Evolutionary conservation across 192 early-diverging fungal genomes (phyloP).

Genomic region (Glomus cerebriforme): DNA sequence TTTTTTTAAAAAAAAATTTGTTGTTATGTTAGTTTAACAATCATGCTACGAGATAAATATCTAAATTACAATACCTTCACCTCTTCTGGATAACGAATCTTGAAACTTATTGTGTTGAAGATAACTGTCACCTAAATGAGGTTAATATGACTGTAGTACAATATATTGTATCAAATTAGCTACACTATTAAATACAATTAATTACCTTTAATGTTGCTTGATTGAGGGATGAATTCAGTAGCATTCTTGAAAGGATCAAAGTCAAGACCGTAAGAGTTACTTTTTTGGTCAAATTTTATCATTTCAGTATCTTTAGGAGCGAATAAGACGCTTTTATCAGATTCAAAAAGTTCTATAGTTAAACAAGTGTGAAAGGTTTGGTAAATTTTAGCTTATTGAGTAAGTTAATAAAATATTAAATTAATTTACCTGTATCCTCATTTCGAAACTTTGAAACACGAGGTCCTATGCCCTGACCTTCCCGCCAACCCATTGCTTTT

Average conservation of each 20-base stretch:
- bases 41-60: not conserved
- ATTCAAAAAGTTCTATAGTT: not conserved
- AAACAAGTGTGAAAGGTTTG: not conserved
- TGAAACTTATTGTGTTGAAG: not conserved
- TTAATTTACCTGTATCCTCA: slow-evolving; percentile 25
- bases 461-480: slow-evolving; percentile 85
- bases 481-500: slow-evolving; percentile 83
- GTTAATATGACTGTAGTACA: slow-evolving; percentile 1
- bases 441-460: slow-evolving; percentile 50
- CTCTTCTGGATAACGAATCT: not conserved
- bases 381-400: not conserved
- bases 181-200: not conserved
- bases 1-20: not conserved
- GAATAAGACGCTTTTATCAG: slow-evolving; percentile 11
- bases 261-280: slow-evolving; percentile 65
- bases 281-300: slow-evolving; percentile 52
- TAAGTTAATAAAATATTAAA: not conserved
- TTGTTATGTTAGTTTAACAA: too few species aligned
- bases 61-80: not conserved
- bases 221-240: slow-evolving; percentile 57
- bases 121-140: slow-evolving; percentile 11
- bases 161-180: not conserved
- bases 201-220: slow-evolving; percentile 28
- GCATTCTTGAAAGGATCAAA: slow-evolving; percentile 68
- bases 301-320: slow-evolving; percentile 67